Base-by-base conservation (phyloP, 2,329 filamentous ascomycete genomes). In the Diaporthe capsici region DNA sequence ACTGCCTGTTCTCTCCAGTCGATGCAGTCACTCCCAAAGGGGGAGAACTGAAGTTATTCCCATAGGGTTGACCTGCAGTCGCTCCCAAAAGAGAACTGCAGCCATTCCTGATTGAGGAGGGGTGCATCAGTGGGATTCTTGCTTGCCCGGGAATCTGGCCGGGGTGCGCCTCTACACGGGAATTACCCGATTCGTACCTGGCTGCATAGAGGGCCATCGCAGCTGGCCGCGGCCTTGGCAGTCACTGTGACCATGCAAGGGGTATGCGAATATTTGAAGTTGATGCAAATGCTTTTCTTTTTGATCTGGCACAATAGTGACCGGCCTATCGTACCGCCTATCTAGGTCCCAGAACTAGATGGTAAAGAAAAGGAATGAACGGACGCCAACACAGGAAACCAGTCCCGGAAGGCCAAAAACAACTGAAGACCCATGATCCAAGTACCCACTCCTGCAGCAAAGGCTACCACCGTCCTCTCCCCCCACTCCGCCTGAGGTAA, bases 161-260 rank as follows among this genome's bases (percentile, higher is more conserved):
- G 22, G 49, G 22, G 49, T 25, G 49, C 34, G 49, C n/a, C n/a
- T 51, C 22, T 13, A 34, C 6, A 57, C 17, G 15, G 53, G 28
- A 10, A 57, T 57, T 63, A 28, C 60, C 60, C 39, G n/a, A 44
- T 63, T 17, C 12, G 60, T 63, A 47, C 39, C 39, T 39, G 60
- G 15, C 39, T 31, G 60, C 60, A 63, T 44, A 31, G 7, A 31
- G n/a, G 60, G 15, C 15, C 60, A 31, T 17, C 15, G 25, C 8
- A 17, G 15, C 15, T 31, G 2, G 15, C 25, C n/a, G 31, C 4
- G 31, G 2, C 20, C 6, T 58, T 58, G 55, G 37, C 12, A 42
- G 13, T 42, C 20, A 42, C 58, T 28, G 3, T 12, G 2, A 63
- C 6, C 39, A 28, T 28, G n/a, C n/a, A 31, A 28, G 10, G n/a